Base-by-base conservation (phyloP, 306 rosid species). In the Ziziphus jujuba region DNA sequence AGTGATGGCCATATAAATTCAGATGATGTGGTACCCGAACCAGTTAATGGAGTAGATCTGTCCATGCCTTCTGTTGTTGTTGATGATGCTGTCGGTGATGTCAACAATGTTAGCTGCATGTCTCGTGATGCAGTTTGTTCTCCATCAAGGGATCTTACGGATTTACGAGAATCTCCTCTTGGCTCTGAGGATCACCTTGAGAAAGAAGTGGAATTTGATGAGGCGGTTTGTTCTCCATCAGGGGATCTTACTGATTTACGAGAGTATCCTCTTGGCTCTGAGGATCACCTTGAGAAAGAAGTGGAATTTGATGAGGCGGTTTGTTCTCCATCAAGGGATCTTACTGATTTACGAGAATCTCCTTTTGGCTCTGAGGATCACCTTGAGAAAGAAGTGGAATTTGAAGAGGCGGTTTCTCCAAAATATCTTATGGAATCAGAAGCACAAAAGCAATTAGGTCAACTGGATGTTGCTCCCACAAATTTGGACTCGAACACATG, bases 161-260 rank as follows among this genome's bases (percentile, higher is more conserved):
- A 57, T 77, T 69, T 72, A 65, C 78, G 28, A 22, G 79, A 75
- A 62, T 67, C 77, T 77, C 78, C 62, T 50, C 56, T 56, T 15
- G 73, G 55, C 56, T 73, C 79, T 28, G 56, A 63, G 60, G 64
- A 76, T 75, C 71, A 74, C 58, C 56, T 54, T 64, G 69, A 43
- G 72, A 70, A 71, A 59, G 78, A 72, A 70, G 25, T 34, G 59
- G 81, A 79, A 75, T 72, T 72, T 57, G 67, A 65, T 49, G 85
- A 75, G 44, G 84, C 35, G 49, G 81, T 63, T 80, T 76, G 53
- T 58, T 84, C 84, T 61, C 70, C 80, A 65, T 67, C 84, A 57
- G 61, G 59, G 48, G 71, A 72, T 59, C 58, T 5, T 52, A 61
- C 67, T 59, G 60, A 60, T 77, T 69, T 72, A 65, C 78, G 34